Evolutionary conservation across 345 rosid species (phyloP).

Genomic region (Mercurialis annua): DNA sequence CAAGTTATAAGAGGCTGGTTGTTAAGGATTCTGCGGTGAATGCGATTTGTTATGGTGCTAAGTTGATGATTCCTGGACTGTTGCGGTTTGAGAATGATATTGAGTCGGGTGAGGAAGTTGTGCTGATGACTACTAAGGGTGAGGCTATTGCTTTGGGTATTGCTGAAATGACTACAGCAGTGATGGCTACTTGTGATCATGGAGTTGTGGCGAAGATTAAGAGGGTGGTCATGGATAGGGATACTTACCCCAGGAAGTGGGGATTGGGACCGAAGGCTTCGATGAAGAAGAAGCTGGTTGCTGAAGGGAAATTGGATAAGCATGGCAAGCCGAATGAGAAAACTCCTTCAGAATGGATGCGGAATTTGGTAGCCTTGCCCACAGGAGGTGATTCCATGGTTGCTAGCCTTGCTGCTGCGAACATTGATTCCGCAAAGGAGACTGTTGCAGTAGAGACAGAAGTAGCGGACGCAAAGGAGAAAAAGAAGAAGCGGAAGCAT

Average conservation of each 20-base stretch:
- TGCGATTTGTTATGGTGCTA: slow-evolving; percentile 94
- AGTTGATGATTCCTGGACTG: slow-evolving; percentile 87
- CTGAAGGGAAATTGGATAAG: slow-evolving; percentile 81
- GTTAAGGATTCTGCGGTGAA: slow-evolving; percentile 93
- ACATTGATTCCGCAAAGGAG: slow-evolving; percentile 40
- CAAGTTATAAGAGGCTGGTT: slow-evolving; percentile 89
- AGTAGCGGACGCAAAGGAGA: slow-evolving; percentile 30
- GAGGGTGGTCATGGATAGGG: slow-evolving; percentile 97
- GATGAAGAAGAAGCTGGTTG: slow-evolving; percentile 77
- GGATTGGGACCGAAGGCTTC: slow-evolving; percentile 89
- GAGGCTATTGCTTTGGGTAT: slow-evolving; percentile 91
- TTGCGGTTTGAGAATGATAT: slow-evolving; percentile 89
- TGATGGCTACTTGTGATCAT: slow-evolving; percentile 92
- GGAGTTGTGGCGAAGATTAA: slow-evolving; percentile 96
- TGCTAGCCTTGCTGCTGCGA: slow-evolving; percentile 68
- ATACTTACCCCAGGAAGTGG: slow-evolving; percentile 95
- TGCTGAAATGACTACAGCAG: slow-evolving; percentile 97
- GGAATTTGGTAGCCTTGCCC: slow-evolving; percentile 63
- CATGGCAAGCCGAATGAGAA: slow-evolving; percentile 81
- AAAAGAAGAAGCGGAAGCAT: slow-evolving; percentile 49
- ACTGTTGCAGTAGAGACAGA: slow-evolving; percentile 11
- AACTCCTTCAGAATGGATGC: slow-evolving; percentile 74
- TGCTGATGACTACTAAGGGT: slow-evolving; percentile 92
- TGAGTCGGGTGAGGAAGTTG: slow-evolving; percentile 84
- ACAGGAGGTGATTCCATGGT: slow-evolving; percentile 67